A percentile compares a stretch with the other conserved stretches of the same genome.
Conservation (phyloP, 148 eudicot genomes). For the Vaccinium vitisidaea region DNA sequence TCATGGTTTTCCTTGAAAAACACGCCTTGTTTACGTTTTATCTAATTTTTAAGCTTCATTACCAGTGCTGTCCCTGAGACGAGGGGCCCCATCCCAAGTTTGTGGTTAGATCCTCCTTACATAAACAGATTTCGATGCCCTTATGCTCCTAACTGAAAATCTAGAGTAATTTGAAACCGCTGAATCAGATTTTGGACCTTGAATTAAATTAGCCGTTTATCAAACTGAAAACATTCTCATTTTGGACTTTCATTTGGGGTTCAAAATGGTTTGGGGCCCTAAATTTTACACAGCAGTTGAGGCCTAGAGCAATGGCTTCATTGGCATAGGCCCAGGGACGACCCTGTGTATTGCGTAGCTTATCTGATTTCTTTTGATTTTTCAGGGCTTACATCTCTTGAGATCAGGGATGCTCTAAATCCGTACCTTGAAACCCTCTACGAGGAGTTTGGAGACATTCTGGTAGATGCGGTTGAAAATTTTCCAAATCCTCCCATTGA, state of each 20-base stretch:
- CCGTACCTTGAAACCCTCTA: slow-evolving; percentile 67
- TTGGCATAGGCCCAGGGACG: background rate
- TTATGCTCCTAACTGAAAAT: background rate
- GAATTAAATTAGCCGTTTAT: background rate
- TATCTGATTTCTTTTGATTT: slow-evolving; percentile 11
- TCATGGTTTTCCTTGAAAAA: background rate
- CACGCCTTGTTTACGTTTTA: background rate
- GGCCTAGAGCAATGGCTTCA: background rate
- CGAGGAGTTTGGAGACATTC: slow-evolving; percentile 50
- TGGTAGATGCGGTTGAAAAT: slow-evolving; percentile 58
- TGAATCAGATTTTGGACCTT: background rate
- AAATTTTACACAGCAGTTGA: background rate
- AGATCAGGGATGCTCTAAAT: slow-evolving; percentile 72
- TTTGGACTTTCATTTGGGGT: background rate
- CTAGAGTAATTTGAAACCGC: background rate
- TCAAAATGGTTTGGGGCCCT: background rate
- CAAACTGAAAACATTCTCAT: background rate
- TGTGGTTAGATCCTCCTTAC: background rate
- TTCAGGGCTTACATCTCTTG: slow-evolving; percentile 85
- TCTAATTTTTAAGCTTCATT: background rate
- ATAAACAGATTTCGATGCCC: background rate
- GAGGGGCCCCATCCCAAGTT: background rate
- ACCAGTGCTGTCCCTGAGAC: background rate
- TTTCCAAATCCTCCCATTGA: slow-evolving; percentile 53
- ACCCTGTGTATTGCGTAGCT: background rate